phyloP scores from a whole-genome alignment of 345 rosid species.

The Laguncularia racemosa region DNA sequence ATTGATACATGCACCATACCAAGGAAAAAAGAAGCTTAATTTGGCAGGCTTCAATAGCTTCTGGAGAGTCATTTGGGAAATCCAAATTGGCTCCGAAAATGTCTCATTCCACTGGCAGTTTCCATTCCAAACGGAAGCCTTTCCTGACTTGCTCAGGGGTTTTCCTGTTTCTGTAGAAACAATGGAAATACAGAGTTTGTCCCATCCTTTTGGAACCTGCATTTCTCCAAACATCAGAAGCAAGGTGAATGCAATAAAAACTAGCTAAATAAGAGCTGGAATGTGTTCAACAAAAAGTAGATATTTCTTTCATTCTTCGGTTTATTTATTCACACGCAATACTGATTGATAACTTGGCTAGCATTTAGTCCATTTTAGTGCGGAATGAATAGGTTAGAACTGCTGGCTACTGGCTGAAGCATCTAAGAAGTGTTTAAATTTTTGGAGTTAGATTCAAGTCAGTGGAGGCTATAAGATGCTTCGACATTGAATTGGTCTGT shows the following conservation, averaged over 20 bases:
- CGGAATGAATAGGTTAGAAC: too few species aligned
- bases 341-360: too few species aligned
- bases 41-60: constrained; percentile 25
- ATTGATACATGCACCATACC: constrained; percentile 22
- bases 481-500: too few species aligned
- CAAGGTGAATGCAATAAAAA: not conserved
- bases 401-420: too few species aligned
- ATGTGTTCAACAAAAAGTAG: not conserved
- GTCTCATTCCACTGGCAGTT: constrained; percentile 52
- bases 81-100: constrained; percentile 40
- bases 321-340: too few species aligned
- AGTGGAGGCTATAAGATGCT: too few species aligned
- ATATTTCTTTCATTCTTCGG: too few species aligned
- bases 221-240: constrained; percentile 6
- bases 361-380: too few species aligned
- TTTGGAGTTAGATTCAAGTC: too few species aligned
- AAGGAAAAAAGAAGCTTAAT: constrained; percentile 40
- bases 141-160: constrained; percentile 33
- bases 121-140: constrained; percentile 48
- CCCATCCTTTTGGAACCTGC: constrained; percentile 79
- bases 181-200: constrained; percentile 42
- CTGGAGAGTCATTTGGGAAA: constrained; percentile 24
- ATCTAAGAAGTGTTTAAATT: too few species aligned
- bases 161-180: constrained; percentile 46
- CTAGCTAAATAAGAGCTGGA: not conserved